Evolutionary conservation across 2,329 filamentous ascomycete genomes (phyloP), one percentile per base, ranked within the genome.

Genomic region (Seiridium unicorne): DNA sequence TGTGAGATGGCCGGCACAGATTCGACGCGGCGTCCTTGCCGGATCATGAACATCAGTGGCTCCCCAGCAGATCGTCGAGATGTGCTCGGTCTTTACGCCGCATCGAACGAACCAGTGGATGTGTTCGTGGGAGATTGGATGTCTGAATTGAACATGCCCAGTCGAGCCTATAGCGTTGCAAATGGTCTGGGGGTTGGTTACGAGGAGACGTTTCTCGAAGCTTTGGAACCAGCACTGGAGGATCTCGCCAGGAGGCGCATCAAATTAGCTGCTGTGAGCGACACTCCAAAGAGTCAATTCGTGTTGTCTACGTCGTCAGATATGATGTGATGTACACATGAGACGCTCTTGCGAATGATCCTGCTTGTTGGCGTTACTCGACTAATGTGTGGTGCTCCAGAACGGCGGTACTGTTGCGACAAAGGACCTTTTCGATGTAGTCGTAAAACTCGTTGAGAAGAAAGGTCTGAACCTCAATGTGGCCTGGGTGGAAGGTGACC

Each of bases 391-490:
- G 13, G 10, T 18, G 6, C 26, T 13, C 11, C 26, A 46, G 44
- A 73, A 72, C 57, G 69, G 67, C 11, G 69, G 70, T 1, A 66
- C 67, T 26, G 67, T 63, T 51, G 67, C 72, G 60, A 68, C 69
- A 36, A 36, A 60, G 44, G 31, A 48, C 18, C 53, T 60, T 8
- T 55, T 46, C 32, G 38, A 60, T 10, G 51, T 60, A 3, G 51
- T 55, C 13, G 40, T 57, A 13, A 42, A 61, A 48, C 61, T 35
- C 7, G 55, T 68, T n/a, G 58, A 62, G 18, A 49, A 63, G 5
- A 48, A 59, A n/a, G 64, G 63, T 0, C 53, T 62, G 31, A 54
- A 62, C 46, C 49, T 72, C n/a, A 66, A 66, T 38, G 68, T 72
- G 13, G 70, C 66, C 5, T 72, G 68, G 66, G 60, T 72, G 13